phyloP scores from a whole-genome alignment of 2,329 filamentous ascomycete species.

The Cercospora zeina region DNA sequence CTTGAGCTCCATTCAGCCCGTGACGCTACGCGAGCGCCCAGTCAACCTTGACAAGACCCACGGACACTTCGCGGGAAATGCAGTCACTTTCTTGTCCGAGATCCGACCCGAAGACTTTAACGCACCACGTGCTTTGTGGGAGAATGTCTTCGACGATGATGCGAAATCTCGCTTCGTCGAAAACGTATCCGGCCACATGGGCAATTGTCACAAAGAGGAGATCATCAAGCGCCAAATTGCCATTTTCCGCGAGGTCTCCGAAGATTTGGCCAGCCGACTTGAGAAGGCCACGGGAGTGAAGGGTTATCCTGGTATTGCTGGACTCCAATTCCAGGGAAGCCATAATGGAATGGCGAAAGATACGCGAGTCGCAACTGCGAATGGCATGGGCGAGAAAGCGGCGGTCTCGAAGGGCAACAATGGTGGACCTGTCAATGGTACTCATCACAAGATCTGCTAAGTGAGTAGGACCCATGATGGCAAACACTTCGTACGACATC shows the following conservation, averaged over 20 bases:
- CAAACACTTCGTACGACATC: not conserved
- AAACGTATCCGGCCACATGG: constrained; percentile 64
- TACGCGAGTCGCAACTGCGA: constrained; percentile 50
- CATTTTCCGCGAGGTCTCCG: constrained; percentile 64
- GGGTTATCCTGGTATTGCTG: constrained; percentile 59
- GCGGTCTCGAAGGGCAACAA: constrained; percentile 25
- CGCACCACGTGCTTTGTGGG: constrained; percentile 60
- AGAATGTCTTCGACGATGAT: constrained; percentile 61
- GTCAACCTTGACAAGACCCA: constrained; percentile 54
- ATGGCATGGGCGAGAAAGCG: constrained; percentile 46
- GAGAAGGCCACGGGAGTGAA: constrained; percentile 65
- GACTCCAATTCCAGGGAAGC: constrained; percentile 60
- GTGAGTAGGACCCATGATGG: not conserved
- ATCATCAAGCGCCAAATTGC: constrained; percentile 64
- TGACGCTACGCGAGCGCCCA: constrained; percentile 50
- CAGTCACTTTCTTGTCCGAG: constrained; percentile 54
- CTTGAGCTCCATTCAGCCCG: constrained; percentile 55
- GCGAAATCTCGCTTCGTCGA: constrained; percentile 60
- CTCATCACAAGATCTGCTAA: constrained; percentile 23
- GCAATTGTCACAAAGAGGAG: constrained; percentile 58
- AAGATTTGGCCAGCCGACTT: constrained; percentile 58
- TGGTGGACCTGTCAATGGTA: constrained; percentile 25
- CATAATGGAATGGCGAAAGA: constrained; percentile 62
- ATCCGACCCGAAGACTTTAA: constrained; percentile 57
- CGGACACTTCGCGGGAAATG: constrained; percentile 52